phyloP scores from a whole-genome alignment of 2,329 filamentous ascomycete genomes.

The Claviceps sp. region DNA sequence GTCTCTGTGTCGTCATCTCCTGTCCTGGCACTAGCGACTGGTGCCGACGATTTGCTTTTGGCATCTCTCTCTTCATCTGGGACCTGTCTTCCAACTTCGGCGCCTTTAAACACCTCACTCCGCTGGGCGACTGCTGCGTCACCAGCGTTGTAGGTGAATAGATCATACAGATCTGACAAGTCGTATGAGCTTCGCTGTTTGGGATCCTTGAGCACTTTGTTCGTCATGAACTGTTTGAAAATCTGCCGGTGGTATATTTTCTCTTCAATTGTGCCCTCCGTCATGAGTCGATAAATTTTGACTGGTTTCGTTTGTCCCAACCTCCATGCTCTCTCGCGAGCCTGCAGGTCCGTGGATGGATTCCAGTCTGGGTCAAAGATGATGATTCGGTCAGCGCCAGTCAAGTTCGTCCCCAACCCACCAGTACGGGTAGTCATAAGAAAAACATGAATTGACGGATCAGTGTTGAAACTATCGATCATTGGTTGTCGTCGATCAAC shows the following conservation, averaged over 20 bases:
- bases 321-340: conserved; percentile 88
- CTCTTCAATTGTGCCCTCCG: conserved; percentile 92
- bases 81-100: conserved; percentile 44
- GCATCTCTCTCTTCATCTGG: conserved; percentile 4
- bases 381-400: conserved; percentile 88
- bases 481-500: conserved; percentile 80
- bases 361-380: conserved; percentile 99
- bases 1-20: conserved; percentile 18
- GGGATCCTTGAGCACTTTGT: conserved; percentile 89
- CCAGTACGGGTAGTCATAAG: conserved; percentile 92
- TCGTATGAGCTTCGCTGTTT: conserved; percentile 89
- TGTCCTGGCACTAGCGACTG: conserved; percentile 4
- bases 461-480: conserved; percentile 85
- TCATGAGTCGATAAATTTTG: conserved; percentile 96
- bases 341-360: conserved; percentile 89
- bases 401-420: conserved; percentile 85
- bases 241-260: conserved; percentile 99
- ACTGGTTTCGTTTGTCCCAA: conserved; percentile 91
- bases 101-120: conserved; percentile 74
- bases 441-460: conserved; percentile 71
- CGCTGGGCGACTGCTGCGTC: conserved; percentile 55
- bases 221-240: conserved; percentile 94
- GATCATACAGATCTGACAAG: conserved; percentile 76
- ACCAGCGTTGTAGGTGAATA: conserved; percentile 58
- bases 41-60: conserved; percentile 2